Evolutionary conservation across 1,284 basidiomycete species (phyloP).

Genomic region (Porphyrellus sp.): DNA sequence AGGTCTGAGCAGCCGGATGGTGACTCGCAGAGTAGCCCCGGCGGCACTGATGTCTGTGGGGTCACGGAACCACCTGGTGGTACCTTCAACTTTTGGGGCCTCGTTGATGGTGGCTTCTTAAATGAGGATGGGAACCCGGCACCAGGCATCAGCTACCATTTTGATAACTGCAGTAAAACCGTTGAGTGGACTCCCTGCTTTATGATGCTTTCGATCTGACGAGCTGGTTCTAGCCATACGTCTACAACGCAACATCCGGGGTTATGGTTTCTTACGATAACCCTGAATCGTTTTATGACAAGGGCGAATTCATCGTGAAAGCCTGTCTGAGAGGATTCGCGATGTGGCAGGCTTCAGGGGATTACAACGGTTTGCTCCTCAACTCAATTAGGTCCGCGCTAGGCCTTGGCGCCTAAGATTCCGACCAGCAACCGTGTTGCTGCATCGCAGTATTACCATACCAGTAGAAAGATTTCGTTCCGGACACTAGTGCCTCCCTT

Average conservation of each 20-base stretch:
- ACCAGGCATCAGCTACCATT: conserved; percentile 40
- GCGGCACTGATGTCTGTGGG: conserved; percentile 40
- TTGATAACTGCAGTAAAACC: conserved; percentile 48
- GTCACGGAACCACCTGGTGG: conserved; percentile 35
- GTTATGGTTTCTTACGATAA: conserved; percentile 41
- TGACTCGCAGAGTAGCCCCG: conserved; percentile 40
- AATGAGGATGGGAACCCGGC: conserved; percentile 36
- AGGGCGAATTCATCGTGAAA: conserved; percentile 51
- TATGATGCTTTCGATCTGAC: not conserved
- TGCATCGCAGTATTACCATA: not conserved
- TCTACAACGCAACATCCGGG: conserved; percentile 41
- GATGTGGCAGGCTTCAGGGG: conserved; percentile 59
- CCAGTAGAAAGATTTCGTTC: not conserved
- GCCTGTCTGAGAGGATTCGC: conserved; percentile 50
- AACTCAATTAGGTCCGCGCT: conserved; percentile 44
- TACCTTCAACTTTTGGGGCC: conserved; percentile 41
- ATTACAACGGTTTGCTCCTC: conserved; percentile 49
- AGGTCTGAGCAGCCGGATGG: conserved; percentile 38
- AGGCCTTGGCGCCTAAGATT: conserved; percentile 32
- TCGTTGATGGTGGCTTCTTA: conserved; percentile 43
- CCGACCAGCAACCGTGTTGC: too few relatives aligned
- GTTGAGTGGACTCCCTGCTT: conserved; percentile 33
- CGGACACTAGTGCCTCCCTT: not conserved
- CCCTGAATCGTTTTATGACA: conserved; percentile 49
- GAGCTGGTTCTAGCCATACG: conserved; percentile 39